Conservation (phyloP, 2,329 filamentous ascomycete species). For the Teratosphaeria pseudoeucalypti region DNA sequence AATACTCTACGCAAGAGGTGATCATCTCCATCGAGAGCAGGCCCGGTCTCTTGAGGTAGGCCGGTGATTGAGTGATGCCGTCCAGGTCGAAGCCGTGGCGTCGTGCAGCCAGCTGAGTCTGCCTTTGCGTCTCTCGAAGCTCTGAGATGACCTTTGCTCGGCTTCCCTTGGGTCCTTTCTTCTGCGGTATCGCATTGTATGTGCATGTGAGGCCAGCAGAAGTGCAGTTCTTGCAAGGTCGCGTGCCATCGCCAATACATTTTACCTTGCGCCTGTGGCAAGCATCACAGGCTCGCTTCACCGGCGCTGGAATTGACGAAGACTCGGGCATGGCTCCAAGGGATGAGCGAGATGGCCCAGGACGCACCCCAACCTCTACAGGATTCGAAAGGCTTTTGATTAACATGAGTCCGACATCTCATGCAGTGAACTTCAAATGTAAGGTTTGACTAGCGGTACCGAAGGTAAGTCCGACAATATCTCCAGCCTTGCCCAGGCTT, state of each 20-base stretch:
- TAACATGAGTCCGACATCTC: not conserved
- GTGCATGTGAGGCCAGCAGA: conserved; percentile 52
- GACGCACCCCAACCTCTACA: not conserved
- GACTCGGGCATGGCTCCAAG: conserved; percentile 4
- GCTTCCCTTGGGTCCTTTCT: conserved; percentile 53
- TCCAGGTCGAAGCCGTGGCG: conserved; percentile 27
- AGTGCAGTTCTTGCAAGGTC: conserved; percentile 51
- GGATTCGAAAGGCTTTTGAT: not conserved
- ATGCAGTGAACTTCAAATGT: not conserved
- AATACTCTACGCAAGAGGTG: conserved; percentile 48
- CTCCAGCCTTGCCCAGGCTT: not conserved
- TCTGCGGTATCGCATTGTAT: conserved; percentile 54
- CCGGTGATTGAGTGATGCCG: conserved; percentile 30
- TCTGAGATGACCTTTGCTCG: conserved; percentile 54
- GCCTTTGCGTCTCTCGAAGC: conserved; percentile 43
- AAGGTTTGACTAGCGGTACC: not conserved
- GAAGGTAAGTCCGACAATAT: not conserved
- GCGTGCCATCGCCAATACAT: conserved; percentile 40
- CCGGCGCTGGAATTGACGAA: conserved; percentile 8
- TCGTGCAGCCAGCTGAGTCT: conserved; percentile 35
- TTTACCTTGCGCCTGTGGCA: conserved; percentile 42
- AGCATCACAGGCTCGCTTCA: conserved; percentile 24
- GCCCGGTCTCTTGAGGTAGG: conserved; percentile 37
- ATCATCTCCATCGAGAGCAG: conserved; percentile 42
- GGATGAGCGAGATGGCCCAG: not conserved